Percentiles rank a stretch among this genome's conserved stretches.
Conservation (phyloP, 495 filamentous ascomycete species). For the Penicillium mononematosum region DNA sequence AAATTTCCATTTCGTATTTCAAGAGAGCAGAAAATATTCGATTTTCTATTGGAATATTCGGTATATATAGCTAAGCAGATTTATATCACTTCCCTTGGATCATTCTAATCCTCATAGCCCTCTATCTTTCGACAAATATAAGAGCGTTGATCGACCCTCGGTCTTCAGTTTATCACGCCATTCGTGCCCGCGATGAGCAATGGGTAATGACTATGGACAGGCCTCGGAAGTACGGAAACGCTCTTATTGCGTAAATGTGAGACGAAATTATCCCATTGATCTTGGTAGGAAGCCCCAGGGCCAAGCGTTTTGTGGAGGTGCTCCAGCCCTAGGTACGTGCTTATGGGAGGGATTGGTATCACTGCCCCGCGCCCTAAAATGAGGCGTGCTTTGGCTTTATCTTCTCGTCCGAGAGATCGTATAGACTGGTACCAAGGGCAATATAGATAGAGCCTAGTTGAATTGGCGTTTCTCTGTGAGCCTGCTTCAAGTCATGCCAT, state of each 20-base stretch:
- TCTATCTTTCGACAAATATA: neutral
- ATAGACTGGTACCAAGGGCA: constrained; percentile 4
- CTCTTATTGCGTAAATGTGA: constrained; percentile 12
- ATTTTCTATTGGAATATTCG: neutral
- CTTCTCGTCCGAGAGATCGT: constrained; percentile 30
- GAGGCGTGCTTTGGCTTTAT: constrained; percentile 16
- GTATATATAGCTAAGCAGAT: neutral
- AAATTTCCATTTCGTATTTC: neutral
- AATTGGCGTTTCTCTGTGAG: constrained; percentile 1
- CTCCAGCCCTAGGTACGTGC: constrained; percentile 18
- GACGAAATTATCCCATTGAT: constrained; percentile 10
- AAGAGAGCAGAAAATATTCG: neutral
- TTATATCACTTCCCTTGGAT: neutral
- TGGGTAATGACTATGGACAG: constrained; percentile 8
- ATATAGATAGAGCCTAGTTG: constrained; percentile 20
- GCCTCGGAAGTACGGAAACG: constrained; percentile 9
- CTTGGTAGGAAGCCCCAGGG: constrained; percentile 2
- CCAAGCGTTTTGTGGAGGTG: constrained; percentile 19
- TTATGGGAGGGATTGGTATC: constrained; percentile 21
- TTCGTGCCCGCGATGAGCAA: constrained; percentile 42
- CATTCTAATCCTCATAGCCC: neutral
- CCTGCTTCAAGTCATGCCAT: constrained; percentile 15
- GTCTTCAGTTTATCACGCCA: constrained; percentile 33
- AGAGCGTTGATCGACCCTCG: neutral
- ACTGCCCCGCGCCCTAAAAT: constrained; percentile 18